phyloP scores from a whole-genome alignment of 805 yeast genomes.

The Candida golubevii region DNA sequence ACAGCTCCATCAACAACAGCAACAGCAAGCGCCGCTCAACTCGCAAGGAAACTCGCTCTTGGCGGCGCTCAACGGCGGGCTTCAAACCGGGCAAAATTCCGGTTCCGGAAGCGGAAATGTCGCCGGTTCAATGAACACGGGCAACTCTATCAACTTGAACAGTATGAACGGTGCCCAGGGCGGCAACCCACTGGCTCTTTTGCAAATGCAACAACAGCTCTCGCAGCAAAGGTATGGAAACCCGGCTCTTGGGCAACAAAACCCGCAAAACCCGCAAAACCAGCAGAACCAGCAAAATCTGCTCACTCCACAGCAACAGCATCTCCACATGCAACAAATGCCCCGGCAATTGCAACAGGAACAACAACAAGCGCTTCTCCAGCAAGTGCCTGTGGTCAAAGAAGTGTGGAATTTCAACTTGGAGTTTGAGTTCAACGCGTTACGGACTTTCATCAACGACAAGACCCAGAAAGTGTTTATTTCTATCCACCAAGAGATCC shows the following conservation, averaged over 20 bases:
- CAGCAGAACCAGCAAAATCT: slow-evolving; percentile 11
- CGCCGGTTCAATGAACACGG: slow-evolving; percentile 1
- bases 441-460: slow-evolving; percentile 54
- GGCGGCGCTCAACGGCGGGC: slow-evolving; percentile 32
- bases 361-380: neutral
- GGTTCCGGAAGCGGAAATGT: slow-evolving; percentile 1
- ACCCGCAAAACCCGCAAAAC: slow-evolving; percentile 19
- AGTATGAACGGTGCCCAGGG: slow-evolving; percentile 13
- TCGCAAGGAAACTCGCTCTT: slow-evolving; percentile 30
- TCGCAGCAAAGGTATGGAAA: slow-evolving; percentile 18
- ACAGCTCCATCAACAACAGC: slow-evolving; percentile 30
- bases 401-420: slow-evolving; percentile 75
- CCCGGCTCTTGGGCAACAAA: slow-evolving; percentile 10
- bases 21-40: slow-evolving; percentile 11
- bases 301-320: slow-evolving; percentile 28
- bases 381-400: slow-evolving; percentile 47
- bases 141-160: slow-evolving; percentile 7
- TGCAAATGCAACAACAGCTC: slow-evolving; percentile 27
- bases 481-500: slow-evolving; percentile 85
- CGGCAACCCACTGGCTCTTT: slow-evolving; percentile 22
- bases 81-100: neutral
- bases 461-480: slow-evolving; percentile 47
- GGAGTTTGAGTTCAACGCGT: slow-evolving; percentile 59
- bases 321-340: slow-evolving; percentile 8
- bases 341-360: slow-evolving; percentile 10